Base-by-base conservation (phyloP, 202 grass and related monocot genomes). In the Hordeum pubiflorum region DNA sequence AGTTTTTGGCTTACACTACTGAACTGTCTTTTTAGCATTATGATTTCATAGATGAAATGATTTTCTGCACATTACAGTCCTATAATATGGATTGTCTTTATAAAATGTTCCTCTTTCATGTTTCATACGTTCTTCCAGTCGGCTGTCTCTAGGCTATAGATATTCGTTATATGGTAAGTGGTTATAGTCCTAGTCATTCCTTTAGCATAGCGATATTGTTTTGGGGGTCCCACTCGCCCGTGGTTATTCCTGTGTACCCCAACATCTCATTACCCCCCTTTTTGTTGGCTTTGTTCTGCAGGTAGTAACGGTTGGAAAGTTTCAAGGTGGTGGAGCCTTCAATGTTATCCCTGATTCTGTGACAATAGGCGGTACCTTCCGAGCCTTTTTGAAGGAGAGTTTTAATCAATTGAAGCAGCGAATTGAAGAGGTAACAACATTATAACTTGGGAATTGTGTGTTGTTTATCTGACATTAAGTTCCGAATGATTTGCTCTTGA, bases 321-420 rank as follows among this genome's bases (percentile, higher is more conserved):
- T 97, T 87, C 93, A 93, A 91, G 93, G 93, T 79, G 93, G 93
- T 68, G 88, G 84, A 37, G 90, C 90, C 85, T 97, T 91, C 87
- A 97, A 97, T 86, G 93, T 97, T n/a, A 97, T 97, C 72, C 93
- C 93, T 40, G 88, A 97, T 93, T 97, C 90, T 6, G 93, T 97
- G 40, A 89, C 90, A 32, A 91, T 97, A 75, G 90, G 90, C 52
- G 93, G 93, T 46, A 97, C 93, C 72, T 97, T 97, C 88, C 86
- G 93, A 67, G 90, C 93, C 29, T 93, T 97, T 68, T 72, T 89
- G 26, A 91, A 91, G 55, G 88, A 91, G 66, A 93, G 93, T 69
- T 91, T 97, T 87, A 74, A 74, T 76, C 93, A 93, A 75, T 85
- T 97, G 69, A 93, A 78, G 61, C 83, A 89, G 74, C 81, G 93